Conservation (phyloP, 306 rosid genomes). For the Prunus campanulata region DNA sequence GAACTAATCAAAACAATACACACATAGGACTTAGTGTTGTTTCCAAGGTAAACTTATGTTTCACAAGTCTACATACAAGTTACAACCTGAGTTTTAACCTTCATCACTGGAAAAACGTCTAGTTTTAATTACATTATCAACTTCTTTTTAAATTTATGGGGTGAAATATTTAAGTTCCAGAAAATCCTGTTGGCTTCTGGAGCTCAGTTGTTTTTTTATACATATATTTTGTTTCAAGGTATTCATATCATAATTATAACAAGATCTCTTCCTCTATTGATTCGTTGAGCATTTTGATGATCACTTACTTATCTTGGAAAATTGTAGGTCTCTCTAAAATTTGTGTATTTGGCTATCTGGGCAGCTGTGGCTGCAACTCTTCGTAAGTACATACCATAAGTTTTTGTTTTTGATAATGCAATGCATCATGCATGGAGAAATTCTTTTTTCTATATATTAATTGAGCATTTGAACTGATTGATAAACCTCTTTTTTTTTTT, state of each 20-base stretch:
- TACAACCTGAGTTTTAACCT: not conserved
- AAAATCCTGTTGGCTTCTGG: not conserved
- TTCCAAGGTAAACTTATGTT: slow-evolving; percentile 48
- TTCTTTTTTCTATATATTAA: not conserved
- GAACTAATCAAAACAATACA: slow-evolving; percentile 40
- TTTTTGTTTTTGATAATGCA: not conserved
- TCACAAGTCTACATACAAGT: not conserved
- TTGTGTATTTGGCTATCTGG: slow-evolving; percentile 68
- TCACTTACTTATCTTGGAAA: slow-evolving; percentile 14
- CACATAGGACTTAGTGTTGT: slow-evolving; percentile 37
- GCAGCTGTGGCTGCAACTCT: slow-evolving; percentile 58
- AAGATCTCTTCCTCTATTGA: not conserved
- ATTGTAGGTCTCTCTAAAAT: slow-evolving; percentile 59
- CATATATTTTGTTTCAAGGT: not conserved
- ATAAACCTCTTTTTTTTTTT: not conserved
- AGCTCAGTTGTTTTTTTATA: not conserved
- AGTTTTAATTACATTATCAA: not conserved
- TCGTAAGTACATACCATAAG: slow-evolving; percentile 43
- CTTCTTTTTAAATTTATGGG: not conserved
- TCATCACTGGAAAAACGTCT: not conserved
- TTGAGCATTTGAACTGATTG: not conserved
- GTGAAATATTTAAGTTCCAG: not conserved
- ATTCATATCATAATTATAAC: not conserved
- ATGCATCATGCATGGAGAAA: not conserved
- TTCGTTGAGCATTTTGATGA: not conserved